phyloP scores from a whole-genome alignment of 345 rosid genomes.

The Eucalyptus albens region DNA sequence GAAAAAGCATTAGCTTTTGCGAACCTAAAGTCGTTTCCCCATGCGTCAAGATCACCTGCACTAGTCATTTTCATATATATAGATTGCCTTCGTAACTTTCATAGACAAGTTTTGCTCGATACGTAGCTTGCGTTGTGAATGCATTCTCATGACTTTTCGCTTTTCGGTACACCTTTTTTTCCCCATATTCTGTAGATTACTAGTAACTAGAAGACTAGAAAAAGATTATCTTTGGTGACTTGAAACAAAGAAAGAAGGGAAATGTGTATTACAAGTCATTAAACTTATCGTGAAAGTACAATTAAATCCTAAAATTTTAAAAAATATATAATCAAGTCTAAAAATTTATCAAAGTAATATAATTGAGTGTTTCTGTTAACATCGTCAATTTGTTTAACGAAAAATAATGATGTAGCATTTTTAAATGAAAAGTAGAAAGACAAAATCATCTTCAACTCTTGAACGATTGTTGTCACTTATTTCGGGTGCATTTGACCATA shows the following conservation, averaged over 20 bases:
- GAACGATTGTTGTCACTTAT: neutral
- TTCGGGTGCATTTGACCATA: neutral
- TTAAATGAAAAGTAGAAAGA: neutral
- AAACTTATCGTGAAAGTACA: rapidly evolving
- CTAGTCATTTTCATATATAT: neutral
- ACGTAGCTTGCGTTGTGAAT: neutral
- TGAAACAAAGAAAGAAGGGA: neutral
- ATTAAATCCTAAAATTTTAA: rapidly evolving
- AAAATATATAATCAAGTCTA: rapidly evolving
- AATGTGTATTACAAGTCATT: too few relatives aligned
- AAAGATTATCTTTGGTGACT: neutral
- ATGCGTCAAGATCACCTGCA: neutral
- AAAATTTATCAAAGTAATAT: too few relatives aligned
- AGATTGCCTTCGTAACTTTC: neutral
- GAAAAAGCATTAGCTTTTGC: neutral
- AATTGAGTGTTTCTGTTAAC: rapidly evolving
- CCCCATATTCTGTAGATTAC: neutral
- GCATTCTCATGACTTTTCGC: neutral
- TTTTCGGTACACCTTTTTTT: neutral
- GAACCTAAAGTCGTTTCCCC: neutral
- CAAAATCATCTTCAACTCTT: neutral
- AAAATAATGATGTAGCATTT: too few relatives aligned
- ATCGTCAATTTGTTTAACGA: rapidly evolving
- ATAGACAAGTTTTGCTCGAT: neutral
- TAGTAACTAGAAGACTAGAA: neutral